A percentile compares a stretch with the other conserved stretches of the same genome.
These are phyloP conservation scores for Coemansia furcata DNA, from an alignment of 192 early-diverging fungal species.

Conservation along the genomic window DNA sequence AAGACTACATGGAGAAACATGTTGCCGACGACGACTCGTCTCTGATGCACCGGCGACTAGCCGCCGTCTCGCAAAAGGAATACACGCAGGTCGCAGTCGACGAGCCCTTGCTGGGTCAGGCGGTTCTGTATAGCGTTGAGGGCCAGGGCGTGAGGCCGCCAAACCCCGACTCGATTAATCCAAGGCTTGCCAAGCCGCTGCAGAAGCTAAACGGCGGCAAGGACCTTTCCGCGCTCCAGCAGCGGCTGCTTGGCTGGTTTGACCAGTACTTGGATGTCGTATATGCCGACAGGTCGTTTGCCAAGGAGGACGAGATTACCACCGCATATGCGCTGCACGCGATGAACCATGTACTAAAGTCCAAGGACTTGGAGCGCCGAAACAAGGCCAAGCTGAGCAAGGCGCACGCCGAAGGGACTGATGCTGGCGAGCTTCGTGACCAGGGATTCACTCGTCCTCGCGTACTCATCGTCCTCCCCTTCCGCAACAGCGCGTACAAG, in stretches of 20 bases:
- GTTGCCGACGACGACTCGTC: slow-evolving; percentile 28
- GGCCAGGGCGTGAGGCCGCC: slow-evolving; percentile 18
- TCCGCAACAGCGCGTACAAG: slow-evolving; percentile 78
- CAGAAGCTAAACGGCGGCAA: slow-evolving; percentile 29
- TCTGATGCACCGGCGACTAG: slow-evolving; percentile 39
- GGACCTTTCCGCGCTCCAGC: slow-evolving; percentile 55
- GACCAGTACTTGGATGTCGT: slow-evolving; percentile 78
- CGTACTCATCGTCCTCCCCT: slow-evolving; percentile 86
- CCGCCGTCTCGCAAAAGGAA: slow-evolving; percentile 40
- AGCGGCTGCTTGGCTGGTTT: slow-evolving; percentile 59
- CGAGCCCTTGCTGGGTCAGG: slow-evolving; percentile 36
- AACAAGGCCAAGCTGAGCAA: slow-evolving; percentile 74
- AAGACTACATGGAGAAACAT: slow-evolving; percentile 43
- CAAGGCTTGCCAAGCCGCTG: slow-evolving; percentile 33
- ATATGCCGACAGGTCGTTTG: slow-evolving; percentile 59
- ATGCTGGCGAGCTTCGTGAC: slow-evolving; percentile 79
- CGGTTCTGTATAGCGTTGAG: slow-evolving; percentile 24
- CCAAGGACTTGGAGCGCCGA: slow-evolving; percentile 61
- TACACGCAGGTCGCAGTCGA: slow-evolving; percentile 31
- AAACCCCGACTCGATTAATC: slow-evolving; percentile 29
- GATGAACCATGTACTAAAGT: slow-evolving; percentile 88
- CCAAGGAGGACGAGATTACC: slow-evolving; percentile 69
- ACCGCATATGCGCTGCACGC: slow-evolving; percentile 77
- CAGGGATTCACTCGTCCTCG: slow-evolving; percentile 95
- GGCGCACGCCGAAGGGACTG: slow-evolving; percentile 56